phyloP scores from a whole-genome alignment of 228 moss, liverwort and hornwort species.

The Sphagnum fallax region DNA sequence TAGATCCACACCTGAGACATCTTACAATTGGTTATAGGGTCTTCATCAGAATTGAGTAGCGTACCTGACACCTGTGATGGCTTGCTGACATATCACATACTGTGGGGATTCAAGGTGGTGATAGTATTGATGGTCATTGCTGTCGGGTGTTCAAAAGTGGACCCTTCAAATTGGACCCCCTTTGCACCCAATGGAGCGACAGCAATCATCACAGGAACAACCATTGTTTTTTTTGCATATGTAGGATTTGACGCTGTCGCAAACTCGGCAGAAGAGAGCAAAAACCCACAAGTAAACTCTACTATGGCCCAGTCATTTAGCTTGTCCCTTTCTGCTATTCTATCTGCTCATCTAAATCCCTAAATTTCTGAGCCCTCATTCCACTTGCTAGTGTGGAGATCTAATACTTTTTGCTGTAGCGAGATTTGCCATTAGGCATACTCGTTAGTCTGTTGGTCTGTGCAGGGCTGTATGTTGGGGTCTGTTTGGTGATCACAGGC shows the following conservation, averaged over 20 bases:
- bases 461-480: constrained; percentile 78
- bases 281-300: constrained; percentile 67
- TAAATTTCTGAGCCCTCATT: background rate
- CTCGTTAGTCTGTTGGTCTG: constrained; percentile 78
- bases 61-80: no score
- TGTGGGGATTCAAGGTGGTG: constrained; percentile 30
- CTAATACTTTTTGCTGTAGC: constrained; percentile 37
- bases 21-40: no score
- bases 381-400: no score
- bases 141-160: constrained; percentile 71
- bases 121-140: constrained; percentile 78
- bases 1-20: no score
- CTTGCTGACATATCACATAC: no score
- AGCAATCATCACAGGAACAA: constrained; percentile 73
- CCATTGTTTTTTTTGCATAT: constrained; percentile 92
- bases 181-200: constrained; percentile 68
- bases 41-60: no score
- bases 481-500: constrained; percentile 89
- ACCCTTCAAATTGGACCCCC: constrained; percentile 84
- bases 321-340: background rate
- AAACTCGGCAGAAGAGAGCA: constrained; percentile 94
- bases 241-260: constrained; percentile 99
- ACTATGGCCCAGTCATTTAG: background rate
- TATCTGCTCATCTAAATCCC: background rate
- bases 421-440: constrained; percentile 87